Base-by-base conservation (phyloP, 441 rosid genomes). In the Pelargonium cotyledonis region DNA sequence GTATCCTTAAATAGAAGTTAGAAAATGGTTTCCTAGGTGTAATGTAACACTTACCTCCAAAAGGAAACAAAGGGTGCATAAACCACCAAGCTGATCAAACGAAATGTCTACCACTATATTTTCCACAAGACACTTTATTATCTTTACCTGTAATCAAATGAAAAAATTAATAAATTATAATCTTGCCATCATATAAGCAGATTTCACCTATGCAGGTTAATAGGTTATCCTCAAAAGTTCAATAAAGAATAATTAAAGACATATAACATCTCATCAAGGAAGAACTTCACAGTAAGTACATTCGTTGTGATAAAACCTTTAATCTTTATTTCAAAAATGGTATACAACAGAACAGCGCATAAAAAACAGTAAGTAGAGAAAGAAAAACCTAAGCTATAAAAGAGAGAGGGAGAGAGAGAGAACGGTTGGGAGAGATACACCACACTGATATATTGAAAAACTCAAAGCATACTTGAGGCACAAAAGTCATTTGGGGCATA, bases 61-160 rank as follows among this genome's bases (percentile, higher is more conserved):
- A 49, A 95, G 99, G 82, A 95, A 95, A 83, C 99, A 95, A 65
- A 95, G 91, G 60, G 99, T 95, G 77, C 99, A 95, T 72, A 95
- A 82, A 68, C 98, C 99, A 73, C 99, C 99, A 78, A 95, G 95
- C 86, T 95, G 99, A 76, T 90, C 84, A 80, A 92, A 95, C 5
- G 99, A 95, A 80, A 95, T 89, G 78, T 95, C 99, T n/a, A 95
- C 99, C 63, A 92, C 99, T 70, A 95, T 95, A 78, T 95, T 92
- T 77, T 92, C 99, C 67, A 95, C 98, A 74, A 92, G 90, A 79
- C 99, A 95, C 86, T 95, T 95, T 65, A 95, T 89, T 72, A 95
- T 70, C 88, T 92, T 95, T 73, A 95, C 99, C 99, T 92, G 77
- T 55, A 55, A 55, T 55, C 18, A 55, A 8, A 55, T 15, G 61